Base-by-base conservation (phyloP, 129 eudicot species). In the Logfia minima region DNA sequence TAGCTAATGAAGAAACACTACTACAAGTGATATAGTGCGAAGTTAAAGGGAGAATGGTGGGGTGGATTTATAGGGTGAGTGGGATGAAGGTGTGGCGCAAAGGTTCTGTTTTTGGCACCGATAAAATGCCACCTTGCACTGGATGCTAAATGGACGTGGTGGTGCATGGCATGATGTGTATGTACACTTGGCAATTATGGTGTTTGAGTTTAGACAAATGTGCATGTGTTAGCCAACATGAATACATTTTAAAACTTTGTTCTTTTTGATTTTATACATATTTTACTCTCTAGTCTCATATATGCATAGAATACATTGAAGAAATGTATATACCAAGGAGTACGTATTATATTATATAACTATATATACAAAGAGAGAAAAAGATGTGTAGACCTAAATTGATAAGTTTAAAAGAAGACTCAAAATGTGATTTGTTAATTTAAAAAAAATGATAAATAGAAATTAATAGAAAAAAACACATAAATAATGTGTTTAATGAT, bases 141-240 rank as follows among this genome's bases (percentile, higher is more conserved):
- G 67, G 59, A 31, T 81, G 72, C 73, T 72, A 28, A 4, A 70
- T 80, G 37, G 29, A 80, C 82, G 88, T 84, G 85, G 79, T 63
- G 76, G 78, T 76, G 74, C 32, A 56, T 68, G 75, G 55, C 24
- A 64, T 65, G 66, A 31, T 5, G 66, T 53, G 75, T 28, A 31
- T 35, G 4, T 53, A 80, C 75, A 73, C 84, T 80, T 65, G 79
- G 84, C 79, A 35, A 3, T 13, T 6, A 17, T 74, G 79, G 24
- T 81, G 6, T 68, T 2, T 75, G 13, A 18, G 1, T 78, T 53
- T 52, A 37, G 74, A 80, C 84, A 74, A 74, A 68, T 74, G 56
- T 70, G 59, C 56, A 75, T 21, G 26, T 61, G 24, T 18, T 28
- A 60, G 78, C 77, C 37, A 5, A 60, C 77, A 74, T 17, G 19